Conservation (phyloP, 345 rosid species). For the Gossypium mustelinum region DNA sequence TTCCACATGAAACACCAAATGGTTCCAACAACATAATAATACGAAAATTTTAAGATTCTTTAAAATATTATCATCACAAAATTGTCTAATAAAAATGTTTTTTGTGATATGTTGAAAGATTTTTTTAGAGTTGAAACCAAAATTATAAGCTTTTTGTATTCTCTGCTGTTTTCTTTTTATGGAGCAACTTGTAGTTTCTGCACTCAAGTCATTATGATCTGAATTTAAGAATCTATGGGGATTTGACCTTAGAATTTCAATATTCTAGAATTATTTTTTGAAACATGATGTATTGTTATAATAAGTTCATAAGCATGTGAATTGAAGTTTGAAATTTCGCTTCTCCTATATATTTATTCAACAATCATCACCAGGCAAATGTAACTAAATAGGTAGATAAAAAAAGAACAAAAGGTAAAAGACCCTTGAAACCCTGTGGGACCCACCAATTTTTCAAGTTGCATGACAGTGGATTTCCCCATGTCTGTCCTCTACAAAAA, state of each 20-base stretch:
- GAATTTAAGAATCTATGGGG: slow-evolving; percentile 37
- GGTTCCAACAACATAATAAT: background rate
- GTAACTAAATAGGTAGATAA: slow-evolving; percentile 22
- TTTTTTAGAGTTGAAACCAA: slow-evolving; percentile 12
- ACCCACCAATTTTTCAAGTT: slow-evolving; percentile 41
- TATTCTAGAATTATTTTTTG: background rate
- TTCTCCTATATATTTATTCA: slow-evolving; percentile 28
- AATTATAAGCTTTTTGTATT: background rate
- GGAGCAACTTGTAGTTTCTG: background rate
- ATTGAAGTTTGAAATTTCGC: slow-evolving; percentile 29
- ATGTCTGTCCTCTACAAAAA: slow-evolving; percentile 46
- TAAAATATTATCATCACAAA: background rate
- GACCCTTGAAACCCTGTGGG: slow-evolving; percentile 37
- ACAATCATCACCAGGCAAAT: slow-evolving; percentile 44
- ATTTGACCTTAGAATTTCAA: slow-evolving; percentile 39
- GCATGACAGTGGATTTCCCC: slow-evolving; percentile 55
- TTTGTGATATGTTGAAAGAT: slow-evolving; percentile 8
- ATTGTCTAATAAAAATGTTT: slow-evolving; percentile 1
- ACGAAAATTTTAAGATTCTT: slow-evolving; percentile 7
- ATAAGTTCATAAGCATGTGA: slow-evolving; percentile 31
- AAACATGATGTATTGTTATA: slow-evolving; percentile 10
- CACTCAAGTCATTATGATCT: slow-evolving; percentile 27
- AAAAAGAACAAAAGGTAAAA: slow-evolving; percentile 5
- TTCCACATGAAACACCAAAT: background rate
- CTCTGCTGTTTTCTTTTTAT: background rate